Conservation (phyloP, 768 basidiomycete species). For the Suillus alpinus region DNA sequence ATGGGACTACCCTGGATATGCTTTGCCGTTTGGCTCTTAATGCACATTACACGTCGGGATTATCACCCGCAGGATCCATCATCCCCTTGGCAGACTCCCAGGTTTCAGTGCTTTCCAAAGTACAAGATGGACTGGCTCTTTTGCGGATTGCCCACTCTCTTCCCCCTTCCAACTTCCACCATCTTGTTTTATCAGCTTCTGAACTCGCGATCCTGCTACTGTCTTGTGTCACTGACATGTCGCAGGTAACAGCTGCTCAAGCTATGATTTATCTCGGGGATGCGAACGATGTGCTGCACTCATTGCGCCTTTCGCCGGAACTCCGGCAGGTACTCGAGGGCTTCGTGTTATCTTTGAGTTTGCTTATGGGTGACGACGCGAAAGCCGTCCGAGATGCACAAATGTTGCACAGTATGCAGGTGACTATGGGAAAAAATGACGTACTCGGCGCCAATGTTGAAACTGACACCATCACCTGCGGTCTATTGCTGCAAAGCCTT, state of each 20-base stretch:
- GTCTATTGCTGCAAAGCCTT: conserved; percentile 58
- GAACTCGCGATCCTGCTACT: conserved; percentile 63
- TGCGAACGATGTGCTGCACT: conserved; percentile 52
- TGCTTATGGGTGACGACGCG: conserved; percentile 65
- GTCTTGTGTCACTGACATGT: conserved; percentile 57
- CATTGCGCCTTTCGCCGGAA: conserved; percentile 47
- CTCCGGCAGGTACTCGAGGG: conserved; percentile 58
- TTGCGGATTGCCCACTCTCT: conserved; percentile 56
- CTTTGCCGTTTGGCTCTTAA: conserved; percentile 68
- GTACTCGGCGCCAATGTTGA: conserved; percentile 56
- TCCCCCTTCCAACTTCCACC: conserved; percentile 50
- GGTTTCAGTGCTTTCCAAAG: conserved; percentile 46
- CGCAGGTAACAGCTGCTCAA: conserved; percentile 60
- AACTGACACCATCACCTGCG: conserved; percentile 62
- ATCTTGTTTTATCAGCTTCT: conserved; percentile 55
- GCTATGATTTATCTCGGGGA: conserved; percentile 49
- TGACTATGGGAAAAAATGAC: conserved; percentile 56
- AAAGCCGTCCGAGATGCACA: conserved; percentile 71
- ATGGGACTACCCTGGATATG: conserved; percentile 63
- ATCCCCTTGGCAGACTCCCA: conserved; percentile 50
- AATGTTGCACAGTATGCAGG: conserved; percentile 62
- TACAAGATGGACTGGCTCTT: conserved; percentile 61
- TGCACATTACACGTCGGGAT: conserved; percentile 56
- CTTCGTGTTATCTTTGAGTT: conserved; percentile 55
- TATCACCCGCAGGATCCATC: conserved; percentile 52